Evolutionary conservation across 768 basidiomycete species (phyloP).

Genomic region (Rhodosporidiobolus odoratus): DNA sequence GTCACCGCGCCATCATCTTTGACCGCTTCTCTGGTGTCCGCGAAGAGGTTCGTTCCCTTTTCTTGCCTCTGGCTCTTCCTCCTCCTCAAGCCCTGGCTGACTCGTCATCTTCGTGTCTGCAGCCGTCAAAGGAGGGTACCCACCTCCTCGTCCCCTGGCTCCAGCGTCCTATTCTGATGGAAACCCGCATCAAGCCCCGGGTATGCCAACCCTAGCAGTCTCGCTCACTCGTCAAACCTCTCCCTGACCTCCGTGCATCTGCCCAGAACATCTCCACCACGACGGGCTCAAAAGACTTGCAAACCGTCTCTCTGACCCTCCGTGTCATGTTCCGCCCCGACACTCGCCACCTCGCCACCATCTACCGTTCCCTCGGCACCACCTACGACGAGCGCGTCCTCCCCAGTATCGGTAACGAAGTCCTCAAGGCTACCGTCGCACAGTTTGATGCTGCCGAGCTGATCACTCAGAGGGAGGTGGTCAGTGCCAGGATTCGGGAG

Average conservation of each 20-base stretch:
- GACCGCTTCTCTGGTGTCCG: slow-evolving; percentile 65
- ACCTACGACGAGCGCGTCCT: slow-evolving; percentile 98
- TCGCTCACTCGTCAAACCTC: not conserved
- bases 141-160: slow-evolving; percentile 95
- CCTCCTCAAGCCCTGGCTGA: not conserved
- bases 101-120: not conserved
- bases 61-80: not conserved
- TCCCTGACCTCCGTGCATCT: not conserved
- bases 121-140: slow-evolving; percentile 89
- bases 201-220: slow-evolving; percentile 51
- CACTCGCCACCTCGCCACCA: slow-evolving; percentile 74
- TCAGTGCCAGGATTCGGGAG: slow-evolving; percentile 83
- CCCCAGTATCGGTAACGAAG: slow-evolving; percentile 96
- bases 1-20: slow-evolving; percentile 68
- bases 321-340: slow-evolving; percentile 94
- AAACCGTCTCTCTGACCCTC: slow-evolving; percentile 96
- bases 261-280: slow-evolving; percentile 92
- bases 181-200: slow-evolving; percentile 93
- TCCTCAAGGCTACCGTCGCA: slow-evolving; percentile 93
- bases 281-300: slow-evolving; percentile 91
- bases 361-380: slow-evolving; percentile 88
- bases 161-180: slow-evolving; percentile 87
- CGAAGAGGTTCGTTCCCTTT: slow-evolving; percentile 27
- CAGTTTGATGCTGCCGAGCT: slow-evolving; percentile 96
- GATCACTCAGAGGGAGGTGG: slow-evolving; percentile 96